Evolutionary conservation across 441 rosid species (phyloP), one percentile per base, ranked within the genome.

Genomic region (Adansonia rubrostipa): DNA sequence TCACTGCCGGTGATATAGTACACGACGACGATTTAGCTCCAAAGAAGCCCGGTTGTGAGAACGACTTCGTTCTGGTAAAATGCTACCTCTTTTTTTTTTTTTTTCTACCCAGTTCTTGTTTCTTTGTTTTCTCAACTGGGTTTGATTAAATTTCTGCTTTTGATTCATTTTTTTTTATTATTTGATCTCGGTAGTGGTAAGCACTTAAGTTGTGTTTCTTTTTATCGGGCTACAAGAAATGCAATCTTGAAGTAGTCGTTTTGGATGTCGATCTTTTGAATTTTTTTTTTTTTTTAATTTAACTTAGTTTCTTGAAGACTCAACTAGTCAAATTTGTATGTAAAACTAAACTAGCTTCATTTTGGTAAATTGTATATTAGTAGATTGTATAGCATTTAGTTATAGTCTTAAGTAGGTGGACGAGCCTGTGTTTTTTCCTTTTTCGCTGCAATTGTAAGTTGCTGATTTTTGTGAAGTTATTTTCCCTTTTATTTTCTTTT

Each of bases 41-140:
- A 13, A 94, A 96, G 92, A 93, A 93, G 87, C 98, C 99, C 10
- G 98, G 99, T 14, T 96, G 99, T 78, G 97, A 89, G 77, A 96
- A 96, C 84, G 98, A 94, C 86, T 96, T 94, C 82, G 92, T 94
- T 78, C 83, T 96, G 99, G 99, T 94, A 90, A 89, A 56, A 50
- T 69, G 62, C 57, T 53, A 77, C 50, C 56, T 75, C 63, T 68
- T 63, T 67, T 77, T 64, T 60, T 72, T 68, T 63, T 67, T 77
- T 64, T 60, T 72, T 66, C 75, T 60, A 57, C 83, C 75, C 81
- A 58, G 40, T 83, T 83, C 44, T 65, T 80, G 5, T 78, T 68
- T 75, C 76, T 80, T 50, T 79, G 54, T 20, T 75, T 77, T 58
- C 74, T 84, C 73, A 63, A 45, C 78, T 79, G 82, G 74, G 79